phyloP scores from a whole-genome alignment of 2,329 filamentous ascomycete species.

The Cercospora sp. region DNA sequence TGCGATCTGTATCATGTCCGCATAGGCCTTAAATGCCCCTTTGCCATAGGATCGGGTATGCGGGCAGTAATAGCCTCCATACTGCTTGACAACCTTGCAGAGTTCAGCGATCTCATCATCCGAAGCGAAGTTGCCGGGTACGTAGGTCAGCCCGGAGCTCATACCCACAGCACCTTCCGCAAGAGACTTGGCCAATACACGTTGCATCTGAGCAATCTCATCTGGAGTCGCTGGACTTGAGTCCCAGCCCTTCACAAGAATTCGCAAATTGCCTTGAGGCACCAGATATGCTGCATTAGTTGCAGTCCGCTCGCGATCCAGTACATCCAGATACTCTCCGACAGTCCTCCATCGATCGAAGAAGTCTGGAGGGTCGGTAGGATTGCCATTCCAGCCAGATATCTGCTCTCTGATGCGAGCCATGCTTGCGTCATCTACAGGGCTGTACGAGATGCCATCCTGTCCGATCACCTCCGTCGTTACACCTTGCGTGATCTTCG shows the following conservation, averaged over 20 bases:
- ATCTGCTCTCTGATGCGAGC: constrained; percentile 34
- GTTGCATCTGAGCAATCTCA: constrained; percentile 32
- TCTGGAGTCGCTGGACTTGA: constrained; percentile 24
- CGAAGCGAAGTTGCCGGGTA: constrained; percentile 34
- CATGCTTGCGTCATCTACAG: constrained; percentile 30
- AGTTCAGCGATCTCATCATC: constrained; percentile 31
- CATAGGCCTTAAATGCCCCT: constrained; percentile 33
- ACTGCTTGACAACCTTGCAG: constrained; percentile 32
- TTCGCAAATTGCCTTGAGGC: constrained; percentile 36
- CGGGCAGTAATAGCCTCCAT: constrained; percentile 35
- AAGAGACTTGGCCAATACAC: constrained; percentile 24
- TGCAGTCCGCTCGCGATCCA: constrained; percentile 31
- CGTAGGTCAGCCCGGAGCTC: constrained; percentile 34
- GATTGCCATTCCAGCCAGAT: constrained; percentile 36
- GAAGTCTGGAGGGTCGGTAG: constrained; percentile 28
- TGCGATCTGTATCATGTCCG: constrained; percentile 35
- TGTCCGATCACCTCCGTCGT: constrained; percentile 37
- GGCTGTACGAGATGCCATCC: constrained; percentile 36
- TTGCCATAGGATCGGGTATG: constrained; percentile 35
- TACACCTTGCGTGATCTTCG: constrained; percentile 36
- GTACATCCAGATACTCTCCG: constrained; percentile 31
- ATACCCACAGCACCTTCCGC: constrained; percentile 35
- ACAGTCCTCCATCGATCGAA: constrained; percentile 35
- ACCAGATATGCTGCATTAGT: constrained; percentile 36
- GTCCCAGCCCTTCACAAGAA: constrained; percentile 34